phyloP scores from a whole-genome alignment of 148 eudicot species.

The Nepenthes mirabilis region DNA sequence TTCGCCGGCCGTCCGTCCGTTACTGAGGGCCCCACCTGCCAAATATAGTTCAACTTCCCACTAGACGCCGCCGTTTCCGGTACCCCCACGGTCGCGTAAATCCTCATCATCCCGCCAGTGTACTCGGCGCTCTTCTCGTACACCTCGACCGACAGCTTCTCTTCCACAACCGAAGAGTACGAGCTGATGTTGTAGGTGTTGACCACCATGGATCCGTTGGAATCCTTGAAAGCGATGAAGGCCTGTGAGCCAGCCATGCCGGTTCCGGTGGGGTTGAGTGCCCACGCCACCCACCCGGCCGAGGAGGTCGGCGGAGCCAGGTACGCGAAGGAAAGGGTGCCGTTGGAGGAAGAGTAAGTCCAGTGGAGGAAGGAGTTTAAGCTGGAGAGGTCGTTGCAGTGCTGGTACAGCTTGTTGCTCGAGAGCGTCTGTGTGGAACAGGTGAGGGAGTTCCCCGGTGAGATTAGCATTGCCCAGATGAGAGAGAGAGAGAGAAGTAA shows the following conservation, averaged over 20 bases:
- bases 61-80: conserved; percentile 12
- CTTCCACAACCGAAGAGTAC: conserved; percentile 11
- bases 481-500: background rate
- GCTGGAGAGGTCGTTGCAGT: conserved; percentile 25
- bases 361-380: conserved; percentile 27
- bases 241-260: conserved; percentile 41
- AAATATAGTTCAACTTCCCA: conserved; percentile 42
- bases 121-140: conserved; percentile 27
- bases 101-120: conserved; percentile 22
- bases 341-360: conserved; percentile 12
- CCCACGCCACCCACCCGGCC: conserved; percentile 36
- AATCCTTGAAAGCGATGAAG: conserved; percentile 22
- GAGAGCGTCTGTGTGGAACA: conserved; percentile 15
- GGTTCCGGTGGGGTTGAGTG: conserved; percentile 21
- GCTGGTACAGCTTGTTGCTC: conserved; percentile 11
- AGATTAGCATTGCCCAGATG: background rate
- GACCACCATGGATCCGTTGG: conserved; percentile 4
- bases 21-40: conserved; percentile 64
- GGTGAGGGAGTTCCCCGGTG: background rate
- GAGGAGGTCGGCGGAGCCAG: conserved; percentile 14
- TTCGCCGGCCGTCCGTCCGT: conserved; percentile 23
- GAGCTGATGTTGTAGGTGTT: conserved; percentile 32
- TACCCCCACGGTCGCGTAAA: conserved; percentile 34
- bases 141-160: conserved; percentile 22
- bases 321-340: conserved; percentile 25